phyloP scores from a whole-genome alignment of 108 stramenopile genomes.

The Cyclotella sp. region DNA sequence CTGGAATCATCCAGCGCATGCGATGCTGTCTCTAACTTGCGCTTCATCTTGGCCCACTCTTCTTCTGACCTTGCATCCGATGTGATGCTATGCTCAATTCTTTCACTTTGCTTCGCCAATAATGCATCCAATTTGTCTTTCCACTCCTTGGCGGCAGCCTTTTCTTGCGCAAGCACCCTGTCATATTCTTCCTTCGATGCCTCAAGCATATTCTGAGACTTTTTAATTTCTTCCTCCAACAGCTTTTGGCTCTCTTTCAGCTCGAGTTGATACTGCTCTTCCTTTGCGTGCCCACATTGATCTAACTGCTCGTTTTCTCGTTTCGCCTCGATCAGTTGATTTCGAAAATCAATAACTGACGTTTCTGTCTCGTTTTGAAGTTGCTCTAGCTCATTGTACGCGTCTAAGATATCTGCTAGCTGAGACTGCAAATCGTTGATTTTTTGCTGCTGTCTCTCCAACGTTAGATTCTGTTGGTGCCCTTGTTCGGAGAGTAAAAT shows the following conservation, averaged over 20 bases:
- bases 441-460: constrained; percentile 15
- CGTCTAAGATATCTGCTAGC: constrained; percentile 37
- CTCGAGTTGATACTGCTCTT: constrained; percentile 8
- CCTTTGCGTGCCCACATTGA: constrained; percentile 2
- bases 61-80: constrained; percentile 15
- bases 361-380: constrained; percentile 26
- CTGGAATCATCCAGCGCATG: constrained; percentile 10
- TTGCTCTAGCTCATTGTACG: constrained; percentile 37
- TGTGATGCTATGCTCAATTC: not conserved
- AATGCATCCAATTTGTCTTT: constrained; percentile 22
- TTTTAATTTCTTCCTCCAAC: constrained; percentile 10
- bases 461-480: constrained; percentile 16
- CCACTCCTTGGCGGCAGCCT: constrained; percentile 10
- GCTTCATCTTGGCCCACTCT: constrained; percentile 13
- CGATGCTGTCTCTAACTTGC: constrained; percentile 8
- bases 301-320: constrained; percentile 1
- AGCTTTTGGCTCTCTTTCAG: constrained; percentile 17
- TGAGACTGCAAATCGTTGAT: constrained; percentile 23
- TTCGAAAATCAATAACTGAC: constrained; percentile 3
- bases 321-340: not conserved
- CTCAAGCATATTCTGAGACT: constrained; percentile 8
- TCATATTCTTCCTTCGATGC: constrained; percentile 20
- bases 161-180: constrained; percentile 23
- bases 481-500: not conserved
- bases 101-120: not conserved